Conservation (phyloP, 2,329 filamentous ascomycete genomes). For the Penicillium paneum region DNA sequence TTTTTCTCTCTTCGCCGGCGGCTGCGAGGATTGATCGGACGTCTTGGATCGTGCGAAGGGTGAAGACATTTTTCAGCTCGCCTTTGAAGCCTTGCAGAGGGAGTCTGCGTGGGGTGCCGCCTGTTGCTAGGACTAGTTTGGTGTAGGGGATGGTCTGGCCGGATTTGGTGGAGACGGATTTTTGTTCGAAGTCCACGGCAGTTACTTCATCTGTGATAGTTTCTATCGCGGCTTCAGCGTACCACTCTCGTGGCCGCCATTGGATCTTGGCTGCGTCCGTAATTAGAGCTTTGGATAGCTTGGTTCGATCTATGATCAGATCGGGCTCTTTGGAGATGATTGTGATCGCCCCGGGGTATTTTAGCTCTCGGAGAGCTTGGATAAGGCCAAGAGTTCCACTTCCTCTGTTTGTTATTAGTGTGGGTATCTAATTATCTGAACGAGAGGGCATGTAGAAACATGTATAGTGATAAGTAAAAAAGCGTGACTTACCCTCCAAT, state of each 20-base stretch:
- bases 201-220: slow-evolving; percentile 61
- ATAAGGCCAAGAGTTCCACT: slow-evolving; percentile 78
- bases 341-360: slow-evolving; percentile 76
- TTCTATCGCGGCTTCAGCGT: slow-evolving; percentile 59
- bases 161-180: slow-evolving; percentile 69
- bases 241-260: slow-evolving; percentile 75
- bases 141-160: slow-evolving; percentile 73
- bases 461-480: not conserved
- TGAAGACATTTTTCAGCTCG: slow-evolving; percentile 80
- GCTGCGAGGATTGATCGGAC: slow-evolving; percentile 73
- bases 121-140: slow-evolving; percentile 87
- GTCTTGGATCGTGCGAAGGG: slow-evolving; percentile 73
- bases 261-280: slow-evolving; percentile 75
- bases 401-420: slow-evolving; percentile 52
- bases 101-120: slow-evolving; percentile 71
- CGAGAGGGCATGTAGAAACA: not conserved
- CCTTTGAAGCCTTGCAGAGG: slow-evolving; percentile 78
- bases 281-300: slow-evolving; percentile 90
- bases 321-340: slow-evolving; percentile 81
- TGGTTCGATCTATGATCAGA: slow-evolving; percentile 86
- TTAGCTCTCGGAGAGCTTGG: slow-evolving; percentile 76
- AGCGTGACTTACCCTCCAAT: slow-evolving; percentile 62
- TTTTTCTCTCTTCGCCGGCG: slow-evolving; percentile 74
- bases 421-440: not conserved
- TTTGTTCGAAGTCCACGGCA: slow-evolving; percentile 70